Percentiles rank a stretch among this genome's conserved stretches.
phyloP scores from a whole-genome alignment of 495 filamentous ascomycete species.

The Talaromyces proteolyticus region DNA sequence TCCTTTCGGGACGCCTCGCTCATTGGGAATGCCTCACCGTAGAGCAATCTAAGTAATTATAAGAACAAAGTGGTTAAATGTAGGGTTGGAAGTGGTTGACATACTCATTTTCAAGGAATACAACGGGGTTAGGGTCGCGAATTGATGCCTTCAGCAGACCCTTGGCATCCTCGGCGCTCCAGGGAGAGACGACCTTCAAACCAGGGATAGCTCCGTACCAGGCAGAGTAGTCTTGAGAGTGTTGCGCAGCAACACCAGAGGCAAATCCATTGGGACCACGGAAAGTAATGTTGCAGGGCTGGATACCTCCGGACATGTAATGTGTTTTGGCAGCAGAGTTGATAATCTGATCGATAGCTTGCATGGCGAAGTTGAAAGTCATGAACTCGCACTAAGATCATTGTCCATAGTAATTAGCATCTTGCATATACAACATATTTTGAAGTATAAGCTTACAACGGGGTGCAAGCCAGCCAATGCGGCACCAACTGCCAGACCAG shows the following conservation, averaged over 20 bases:
- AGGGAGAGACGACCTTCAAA: slow-evolving; percentile 92
- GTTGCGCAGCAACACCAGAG: slow-evolving; percentile 90
- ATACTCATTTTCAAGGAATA: slow-evolving; percentile 93
- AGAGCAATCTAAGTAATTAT: slow-evolving; percentile 71
- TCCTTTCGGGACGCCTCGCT: slow-evolving; percentile 88
- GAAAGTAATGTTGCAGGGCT: slow-evolving; percentile 99
- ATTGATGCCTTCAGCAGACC: slow-evolving; percentile 96
- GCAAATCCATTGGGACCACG: slow-evolving; percentile 98
- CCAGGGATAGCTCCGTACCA: slow-evolving; percentile 99
- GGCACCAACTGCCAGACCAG: slow-evolving; percentile 87
- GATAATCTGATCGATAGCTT: slow-evolving; percentile 99
- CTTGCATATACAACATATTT: neutral
- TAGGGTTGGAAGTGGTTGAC: slow-evolving; percentile 11
- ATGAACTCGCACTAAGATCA: slow-evolving; percentile 87
- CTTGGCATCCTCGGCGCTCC: slow-evolving; percentile 97
- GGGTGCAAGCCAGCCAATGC: slow-evolving; percentile 92
- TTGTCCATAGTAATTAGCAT: slow-evolving; percentile 5
- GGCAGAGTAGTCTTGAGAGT: slow-evolving; percentile 96
- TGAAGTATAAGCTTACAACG: slow-evolving; percentile 56
- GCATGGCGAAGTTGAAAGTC: slow-evolving; percentile 99
- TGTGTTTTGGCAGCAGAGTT: slow-evolving; percentile 99
- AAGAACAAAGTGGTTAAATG: slow-evolving; percentile 13
- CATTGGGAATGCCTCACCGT: slow-evolving; percentile 92
- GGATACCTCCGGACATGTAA: slow-evolving; percentile 99
- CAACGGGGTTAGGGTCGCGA: slow-evolving; percentile 93